Evolutionary conservation across 345 rosid species (phyloP), one percentile per base, ranked within the genome.

Genomic region (Acer yangbiense): DNA sequence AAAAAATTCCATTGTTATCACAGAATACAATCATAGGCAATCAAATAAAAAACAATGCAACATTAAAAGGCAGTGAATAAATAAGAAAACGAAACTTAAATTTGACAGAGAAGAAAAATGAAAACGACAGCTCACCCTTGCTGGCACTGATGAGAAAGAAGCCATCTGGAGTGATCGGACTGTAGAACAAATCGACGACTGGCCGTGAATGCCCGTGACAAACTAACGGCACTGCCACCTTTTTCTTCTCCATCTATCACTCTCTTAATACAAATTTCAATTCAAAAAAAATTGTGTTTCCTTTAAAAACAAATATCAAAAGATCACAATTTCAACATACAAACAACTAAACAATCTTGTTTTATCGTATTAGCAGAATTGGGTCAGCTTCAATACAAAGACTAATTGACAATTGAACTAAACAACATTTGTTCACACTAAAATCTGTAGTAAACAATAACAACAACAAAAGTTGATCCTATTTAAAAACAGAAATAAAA

Each of bases 191-290:
- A 86, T 86, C 93, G 62, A 89, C 91, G 11, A 89, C 93, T 1
- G 93, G 93, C 57, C 93, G 87, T 4, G 91, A 89, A 74, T 89
- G 93, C 44, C 93, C 91, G 48, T 89, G 93, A 79, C 91, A 89
- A 6, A 89, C 91, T 67, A 89, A 72, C 48, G 93, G 91, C 73
- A 88, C 88, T 14, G 85, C 83, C 75, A 79, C 80, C 76, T 81
- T 89, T 82, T 85, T 89, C 90, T 88, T 89, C 44, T 89, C 93
- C 93, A 89, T 89, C 63, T 55, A 41, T 14, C 61, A 8, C 35
- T 13, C 76, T 20, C 58, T 27, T 44, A 9, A 58, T 39, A 65
- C 71, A 65, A 44, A 50, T 48, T 52, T 43, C 61, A 66, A 73
- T 23, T 43, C 14, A 66, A 57, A 25, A 72, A 18, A 9, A n/a